These are phyloP conservation scores for Fusarium sororula DNA, from an alignment of 2,329 filamentous ascomycete genomes.

Conservation along the genomic window DNA sequence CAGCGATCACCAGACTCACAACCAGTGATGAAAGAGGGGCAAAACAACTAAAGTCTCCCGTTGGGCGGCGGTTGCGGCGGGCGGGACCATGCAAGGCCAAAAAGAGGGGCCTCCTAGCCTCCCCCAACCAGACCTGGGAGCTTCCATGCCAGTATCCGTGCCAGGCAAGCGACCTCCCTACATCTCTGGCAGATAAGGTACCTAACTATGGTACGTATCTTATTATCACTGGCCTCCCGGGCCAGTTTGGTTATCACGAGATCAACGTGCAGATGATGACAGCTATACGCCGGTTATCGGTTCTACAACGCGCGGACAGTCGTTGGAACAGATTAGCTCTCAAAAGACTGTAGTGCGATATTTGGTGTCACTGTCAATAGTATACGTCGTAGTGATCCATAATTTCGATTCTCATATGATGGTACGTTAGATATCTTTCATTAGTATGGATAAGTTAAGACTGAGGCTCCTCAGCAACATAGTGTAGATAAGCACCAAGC, in stretches of 20 bases:
- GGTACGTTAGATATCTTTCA: slow-evolving; percentile 17
- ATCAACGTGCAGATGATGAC: not conserved
- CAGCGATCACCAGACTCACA: slow-evolving; percentile 42
- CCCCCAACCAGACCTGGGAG: not conserved
- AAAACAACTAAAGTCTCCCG: not conserved
- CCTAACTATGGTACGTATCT: slow-evolving; percentile 18
- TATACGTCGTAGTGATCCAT: not conserved
- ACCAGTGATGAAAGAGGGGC: slow-evolving; percentile 38
- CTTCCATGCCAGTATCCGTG: not conserved
- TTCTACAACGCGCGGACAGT: not conserved
- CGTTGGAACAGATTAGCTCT: not conserved
- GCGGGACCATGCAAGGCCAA: not conserved
- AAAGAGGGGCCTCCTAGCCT: slow-evolving; percentile 19
- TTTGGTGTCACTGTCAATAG: not conserved
- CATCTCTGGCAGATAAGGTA: too few relatives aligned
- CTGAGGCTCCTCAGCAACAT: slow-evolving; percentile 88
- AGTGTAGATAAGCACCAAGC: slow-evolving; percentile 93
- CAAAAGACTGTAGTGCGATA: not conserved
- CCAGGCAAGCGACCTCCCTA: not conserved
- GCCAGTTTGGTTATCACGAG: not conserved
- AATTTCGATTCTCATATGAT: slow-evolving; percentile 6
- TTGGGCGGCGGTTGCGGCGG: slow-evolving; percentile 15
- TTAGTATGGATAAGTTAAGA: slow-evolving; percentile 35
- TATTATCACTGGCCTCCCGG: not conserved
- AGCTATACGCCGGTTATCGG: not conserved